Percentiles rank a stretch among this genome's conserved stretches.
These are phyloP conservation scores for Dothideomycetes sp. DNA, from an alignment of 2,329 filamentous ascomycete genomes.

Conservation along the genomic window DNA sequence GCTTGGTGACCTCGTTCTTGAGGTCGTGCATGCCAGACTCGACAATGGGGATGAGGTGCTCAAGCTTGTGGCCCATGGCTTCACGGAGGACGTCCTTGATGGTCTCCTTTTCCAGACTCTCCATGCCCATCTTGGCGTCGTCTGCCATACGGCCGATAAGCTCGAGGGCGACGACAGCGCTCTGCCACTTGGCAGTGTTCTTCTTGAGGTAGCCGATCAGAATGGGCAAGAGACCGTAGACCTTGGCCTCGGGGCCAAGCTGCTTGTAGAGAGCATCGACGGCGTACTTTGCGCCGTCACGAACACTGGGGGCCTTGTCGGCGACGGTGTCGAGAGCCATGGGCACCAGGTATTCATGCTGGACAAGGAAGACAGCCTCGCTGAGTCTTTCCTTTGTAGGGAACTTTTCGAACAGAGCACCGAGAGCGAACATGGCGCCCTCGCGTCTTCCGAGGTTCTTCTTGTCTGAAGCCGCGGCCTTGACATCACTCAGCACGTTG, in stretches of 20 bases:
- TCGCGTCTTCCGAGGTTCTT: slow-evolving; percentile 80
- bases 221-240: slow-evolving; percentile 70
- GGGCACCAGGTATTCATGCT: slow-evolving; percentile 64
- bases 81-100: slow-evolving; percentile 86
- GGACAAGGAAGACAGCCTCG: slow-evolving; percentile 73
- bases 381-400: slow-evolving; percentile 66
- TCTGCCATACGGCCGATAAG: slow-evolving; percentile 89
- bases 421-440: slow-evolving; percentile 88
- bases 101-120: slow-evolving; percentile 72
- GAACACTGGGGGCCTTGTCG: slow-evolving; percentile 82
- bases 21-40: slow-evolving; percentile 94
- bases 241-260: slow-evolving; percentile 71
- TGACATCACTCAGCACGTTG: slow-evolving; percentile 53
- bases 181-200: slow-evolving; percentile 93
- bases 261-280: slow-evolving; percentile 78
- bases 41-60: slow-evolving; percentile 79
- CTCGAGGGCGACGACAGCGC: slow-evolving; percentile 76
- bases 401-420: slow-evolving; percentile 86
- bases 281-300: slow-evolving; percentile 87
- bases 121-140: slow-evolving; percentile 79
- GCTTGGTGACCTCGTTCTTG: slow-evolving; percentile 77
- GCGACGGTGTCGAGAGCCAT: slow-evolving; percentile 74
- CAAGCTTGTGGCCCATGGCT: slow-evolving; percentile 79
- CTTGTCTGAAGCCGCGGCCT: slow-evolving; percentile 82
- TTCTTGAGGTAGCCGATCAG: slow-evolving; percentile 69